Evolutionary conservation across 2,329 filamentous ascomycete species (phyloP).

Genomic region (Sporothrix variecibatus): DNA sequence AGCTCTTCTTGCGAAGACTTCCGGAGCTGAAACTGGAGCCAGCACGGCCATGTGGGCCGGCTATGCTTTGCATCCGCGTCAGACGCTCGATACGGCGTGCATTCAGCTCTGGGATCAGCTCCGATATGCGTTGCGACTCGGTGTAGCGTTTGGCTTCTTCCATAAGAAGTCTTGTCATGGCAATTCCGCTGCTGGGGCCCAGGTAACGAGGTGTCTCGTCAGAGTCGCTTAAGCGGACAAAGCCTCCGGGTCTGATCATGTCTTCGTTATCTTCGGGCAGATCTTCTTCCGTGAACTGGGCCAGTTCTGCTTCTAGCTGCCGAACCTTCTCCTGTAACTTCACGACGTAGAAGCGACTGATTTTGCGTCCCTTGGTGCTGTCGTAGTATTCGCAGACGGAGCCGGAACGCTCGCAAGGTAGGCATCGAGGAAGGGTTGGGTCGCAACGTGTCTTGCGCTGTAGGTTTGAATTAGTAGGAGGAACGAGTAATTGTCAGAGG

Average conservation of each 20-base stretch:
- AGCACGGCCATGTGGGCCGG: conserved; percentile 52
- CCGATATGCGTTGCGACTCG: conserved; percentile 85
- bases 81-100: conserved; percentile 55
- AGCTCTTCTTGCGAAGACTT: conserved; percentile 75
- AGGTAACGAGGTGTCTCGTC: conserved; percentile 87
- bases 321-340: conserved; percentile 85
- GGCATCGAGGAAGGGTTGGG: conserved; percentile 84
- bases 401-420: conserved; percentile 89
- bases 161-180: conserved; percentile 93
- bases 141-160: conserved; percentile 94
- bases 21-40: conserved; percentile 51
- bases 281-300: conserved; percentile 76
- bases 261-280: conserved; percentile 74
- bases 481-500: background rate
- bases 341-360: conserved; percentile 89
- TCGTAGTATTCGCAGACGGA: conserved; percentile 95
- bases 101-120: conserved; percentile 77
- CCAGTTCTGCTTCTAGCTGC: conserved; percentile 77
- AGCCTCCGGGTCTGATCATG: conserved; percentile 81
- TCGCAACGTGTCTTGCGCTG: conserved; percentile 97
- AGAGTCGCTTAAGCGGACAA: conserved; percentile 80
- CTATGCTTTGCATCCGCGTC: conserved; percentile 67
- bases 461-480: background rate
- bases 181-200: conserved; percentile 91
- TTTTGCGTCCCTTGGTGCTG: conserved; percentile 79